These are phyloP conservation scores for Pseudevernia furfuracea DNA, from an alignment of 495 filamentous ascomycete genomes.

Conservation along the genomic window DNA sequence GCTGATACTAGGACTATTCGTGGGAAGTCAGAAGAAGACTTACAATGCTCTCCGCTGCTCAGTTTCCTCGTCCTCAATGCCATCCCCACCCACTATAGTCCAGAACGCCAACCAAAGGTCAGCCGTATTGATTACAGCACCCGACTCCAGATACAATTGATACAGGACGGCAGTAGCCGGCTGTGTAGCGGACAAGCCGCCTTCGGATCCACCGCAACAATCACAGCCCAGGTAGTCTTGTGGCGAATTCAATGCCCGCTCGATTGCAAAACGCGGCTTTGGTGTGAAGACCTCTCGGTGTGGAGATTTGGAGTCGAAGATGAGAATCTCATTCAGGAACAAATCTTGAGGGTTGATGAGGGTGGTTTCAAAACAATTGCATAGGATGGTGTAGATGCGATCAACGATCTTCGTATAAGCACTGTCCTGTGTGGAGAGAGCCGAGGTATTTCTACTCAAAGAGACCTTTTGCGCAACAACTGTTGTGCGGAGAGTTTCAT, in stretches of 20 bases:
- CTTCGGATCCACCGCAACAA: slow-evolving; percentile 47
- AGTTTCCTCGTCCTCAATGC: slow-evolving; percentile 40
- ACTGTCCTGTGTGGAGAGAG: slow-evolving; percentile 64
- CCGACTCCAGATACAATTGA: slow-evolving; percentile 85
- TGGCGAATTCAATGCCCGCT: slow-evolving; percentile 70
- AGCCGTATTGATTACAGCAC: slow-evolving; percentile 74
- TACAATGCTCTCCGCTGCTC: slow-evolving; percentile 39
- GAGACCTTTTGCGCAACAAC: slow-evolving; percentile 82
- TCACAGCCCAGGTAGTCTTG: slow-evolving; percentile 78
- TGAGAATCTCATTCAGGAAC: slow-evolving; percentile 71
- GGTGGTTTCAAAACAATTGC: slow-evolving; percentile 44
- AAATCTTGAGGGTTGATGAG: slow-evolving; percentile 54
- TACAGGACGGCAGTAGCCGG: slow-evolving; percentile 79
- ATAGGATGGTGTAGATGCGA: slow-evolving; percentile 48
- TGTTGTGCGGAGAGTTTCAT: slow-evolving; percentile 74
- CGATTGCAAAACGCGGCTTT: slow-evolving; percentile 66
- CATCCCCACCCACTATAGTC: slow-evolving; percentile 61
- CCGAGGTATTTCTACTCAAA: slow-evolving; percentile 70
- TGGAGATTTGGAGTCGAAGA: slow-evolving; percentile 74
- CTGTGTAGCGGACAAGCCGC: slow-evolving; percentile 52
- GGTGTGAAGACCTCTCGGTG: slow-evolving; percentile 78
- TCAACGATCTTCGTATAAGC: slow-evolving; percentile 71
- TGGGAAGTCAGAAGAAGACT: slow-evolving; percentile 4
- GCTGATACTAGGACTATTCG: slow-evolving; percentile 1
- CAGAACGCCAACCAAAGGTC: slow-evolving; percentile 88